Evolutionary conservation across 2,329 filamentous ascomycete species (phyloP).

Genomic region (Diaporthe vexans): DNA sequence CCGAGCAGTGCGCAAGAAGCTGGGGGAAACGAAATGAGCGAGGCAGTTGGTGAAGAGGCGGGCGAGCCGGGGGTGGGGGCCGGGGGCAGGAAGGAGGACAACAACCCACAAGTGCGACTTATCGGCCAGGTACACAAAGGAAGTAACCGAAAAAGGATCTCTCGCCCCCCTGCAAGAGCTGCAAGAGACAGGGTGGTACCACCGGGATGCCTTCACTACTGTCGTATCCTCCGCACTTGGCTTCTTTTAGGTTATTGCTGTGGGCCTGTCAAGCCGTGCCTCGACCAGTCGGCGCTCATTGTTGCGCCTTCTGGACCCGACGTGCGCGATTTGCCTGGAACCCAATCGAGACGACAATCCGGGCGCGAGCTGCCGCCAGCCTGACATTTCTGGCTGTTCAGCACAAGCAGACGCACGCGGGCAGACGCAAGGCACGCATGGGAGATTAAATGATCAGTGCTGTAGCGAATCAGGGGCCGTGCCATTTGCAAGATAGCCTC

Average conservation of each 20-base stretch:
- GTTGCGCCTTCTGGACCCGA: slow-evolving; percentile 20
- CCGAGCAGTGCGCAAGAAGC: slow-evolving; percentile 11
- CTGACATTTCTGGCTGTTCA: not conserved
- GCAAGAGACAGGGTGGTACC: slow-evolving; percentile 32
- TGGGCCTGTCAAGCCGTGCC: slow-evolving; percentile 35
- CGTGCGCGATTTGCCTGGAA: slow-evolving; percentile 23
- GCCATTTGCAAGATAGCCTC: slow-evolving; percentile 32
- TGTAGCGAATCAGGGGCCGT: slow-evolving; percentile 35
- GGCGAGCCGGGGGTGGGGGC: slow-evolving; percentile 16
- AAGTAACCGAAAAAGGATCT: slow-evolving; percentile 31
- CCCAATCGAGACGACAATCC: slow-evolving; percentile 39
- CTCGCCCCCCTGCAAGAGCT: slow-evolving; percentile 25
- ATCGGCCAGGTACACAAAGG: slow-evolving; percentile 23
- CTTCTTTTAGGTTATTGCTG: slow-evolving; percentile 33
- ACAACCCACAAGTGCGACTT: slow-evolving; percentile 3
- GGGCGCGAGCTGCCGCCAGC: slow-evolving; percentile 23
- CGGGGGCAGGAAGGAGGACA: slow-evolving; percentile 26
- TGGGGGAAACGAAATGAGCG: slow-evolving; percentile 32
- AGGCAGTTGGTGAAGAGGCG: slow-evolving; percentile 28
- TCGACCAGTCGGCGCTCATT: slow-evolving; percentile 31
- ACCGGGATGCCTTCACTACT: slow-evolving; percentile 16
- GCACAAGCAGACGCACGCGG: slow-evolving; percentile 4
- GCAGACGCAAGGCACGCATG: slow-evolving; percentile 35
- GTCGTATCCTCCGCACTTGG: slow-evolving; percentile 34
- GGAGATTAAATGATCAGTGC: slow-evolving; percentile 41